Conservation (phyloP, 306 rosid species). For the Castanopsis chinensis region DNA sequence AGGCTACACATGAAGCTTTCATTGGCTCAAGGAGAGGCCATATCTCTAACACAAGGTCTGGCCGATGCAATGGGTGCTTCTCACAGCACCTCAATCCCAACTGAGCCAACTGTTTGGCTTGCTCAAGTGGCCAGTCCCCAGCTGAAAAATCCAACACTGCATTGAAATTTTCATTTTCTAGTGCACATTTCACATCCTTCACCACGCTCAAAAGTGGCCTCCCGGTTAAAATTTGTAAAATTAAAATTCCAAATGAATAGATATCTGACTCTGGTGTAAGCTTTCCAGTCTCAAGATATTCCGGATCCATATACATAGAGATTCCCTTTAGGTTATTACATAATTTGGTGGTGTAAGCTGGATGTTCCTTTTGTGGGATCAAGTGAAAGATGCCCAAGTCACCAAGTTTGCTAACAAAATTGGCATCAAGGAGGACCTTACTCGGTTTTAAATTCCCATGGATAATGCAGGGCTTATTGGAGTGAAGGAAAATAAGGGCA, state of each 20-base stretch:
- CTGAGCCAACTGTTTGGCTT: conserved; percentile 57
- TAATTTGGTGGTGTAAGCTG: conserved; percentile 26
- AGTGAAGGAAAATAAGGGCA: conserved; percentile 78
- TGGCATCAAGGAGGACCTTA: conserved; percentile 81
- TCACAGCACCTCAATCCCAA: conserved; percentile 81
- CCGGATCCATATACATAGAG: conserved; percentile 68
- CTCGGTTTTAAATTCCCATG: conserved; percentile 91
- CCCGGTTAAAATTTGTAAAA: conserved; percentile 67
- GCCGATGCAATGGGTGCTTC: conserved; percentile 41
- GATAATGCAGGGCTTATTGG: conserved; percentile 59
- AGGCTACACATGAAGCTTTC: conserved; percentile 49
- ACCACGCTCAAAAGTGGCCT: conserved; percentile 54
- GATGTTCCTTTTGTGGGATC: conserved; percentile 45
- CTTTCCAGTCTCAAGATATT: conserved; percentile 57
- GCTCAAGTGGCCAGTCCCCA: conserved; percentile 87
- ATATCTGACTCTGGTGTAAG: conserved; percentile 71
- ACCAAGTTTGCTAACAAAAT: conserved; percentile 67
- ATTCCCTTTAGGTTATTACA: conserved; percentile 27
- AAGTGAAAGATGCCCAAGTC: conserved; percentile 63
- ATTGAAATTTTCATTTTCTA: conserved; percentile 51
- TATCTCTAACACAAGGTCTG: conserved; percentile 63
- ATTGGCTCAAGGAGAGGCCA: conserved; percentile 72
- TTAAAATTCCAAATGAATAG: conserved; percentile 73
- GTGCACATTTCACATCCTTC: conserved; percentile 68
- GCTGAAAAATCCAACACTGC: conserved; percentile 75